Conservation (phyloP, 2,329 filamentous ascomycete species). For the Rutstroemia sp. region DNA sequence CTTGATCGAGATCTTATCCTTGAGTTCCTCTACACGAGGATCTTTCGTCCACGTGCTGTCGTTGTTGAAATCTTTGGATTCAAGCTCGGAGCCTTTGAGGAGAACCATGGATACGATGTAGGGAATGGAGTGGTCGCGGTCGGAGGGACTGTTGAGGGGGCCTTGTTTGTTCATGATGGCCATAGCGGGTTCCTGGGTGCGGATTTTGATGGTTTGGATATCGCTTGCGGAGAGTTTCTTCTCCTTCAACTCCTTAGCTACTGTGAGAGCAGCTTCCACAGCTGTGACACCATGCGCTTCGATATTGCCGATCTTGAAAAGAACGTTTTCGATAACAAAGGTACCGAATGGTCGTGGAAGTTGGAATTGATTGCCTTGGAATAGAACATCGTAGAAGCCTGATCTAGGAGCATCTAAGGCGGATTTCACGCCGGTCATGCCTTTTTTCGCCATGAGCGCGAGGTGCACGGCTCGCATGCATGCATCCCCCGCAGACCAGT, state of each 20-base stretch:
- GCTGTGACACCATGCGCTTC: constrained; percentile 32
- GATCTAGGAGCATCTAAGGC: constrained; percentile 29
- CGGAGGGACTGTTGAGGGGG: constrained; percentile 26
- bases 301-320: constrained; percentile 21
- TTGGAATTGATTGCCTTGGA: constrained; percentile 15
- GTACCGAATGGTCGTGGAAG: constrained; percentile 17
- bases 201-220: constrained; percentile 25
- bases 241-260: constrained; percentile 11
- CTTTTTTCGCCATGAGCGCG: constrained; percentile 24
- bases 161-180: constrained; percentile 30
- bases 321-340: constrained; percentile 25
- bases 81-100: constrained; percentile 24
- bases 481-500: constrained; percentile 36
- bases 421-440: constrained; percentile 27
- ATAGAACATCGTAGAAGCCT: constrained; percentile 31
- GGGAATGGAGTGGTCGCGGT: constrained; percentile 32
- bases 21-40: constrained; percentile 12
- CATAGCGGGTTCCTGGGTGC: constrained; percentile 27
- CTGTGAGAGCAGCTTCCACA: constrained; percentile 28
- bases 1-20: constrained; percentile 23
- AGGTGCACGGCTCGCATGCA: constrained; percentile 35
- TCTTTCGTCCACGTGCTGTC: constrained; percentile 1
- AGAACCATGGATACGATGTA: constrained; percentile 30
- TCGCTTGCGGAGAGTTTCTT: constrained; percentile 14
- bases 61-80: constrained; percentile 7